These are phyloP conservation scores for Psilocybe subaeruginosa DNA, from an alignment of 768 basidiomycete species.

Conservation along the genomic window DNA sequence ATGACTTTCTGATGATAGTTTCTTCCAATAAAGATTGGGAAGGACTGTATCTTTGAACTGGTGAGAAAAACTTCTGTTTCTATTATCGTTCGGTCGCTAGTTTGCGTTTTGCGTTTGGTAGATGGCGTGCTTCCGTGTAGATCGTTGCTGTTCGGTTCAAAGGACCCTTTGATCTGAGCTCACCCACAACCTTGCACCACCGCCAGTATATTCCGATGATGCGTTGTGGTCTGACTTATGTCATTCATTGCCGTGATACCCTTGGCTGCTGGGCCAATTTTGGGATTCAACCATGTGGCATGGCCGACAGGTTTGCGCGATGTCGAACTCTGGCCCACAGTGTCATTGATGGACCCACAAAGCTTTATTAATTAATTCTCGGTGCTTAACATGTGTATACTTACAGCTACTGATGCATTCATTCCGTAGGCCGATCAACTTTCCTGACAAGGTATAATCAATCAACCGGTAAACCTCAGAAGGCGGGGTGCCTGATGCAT, in stretches of 20 bases:
- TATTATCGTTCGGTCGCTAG: not conserved
- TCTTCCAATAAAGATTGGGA: constrained; percentile 42
- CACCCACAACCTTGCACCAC: no score
- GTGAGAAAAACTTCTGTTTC: constrained; percentile 35
- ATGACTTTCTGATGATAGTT: not conserved
- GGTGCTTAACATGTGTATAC: no score
- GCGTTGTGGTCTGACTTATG: no score
- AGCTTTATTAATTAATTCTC: not conserved
- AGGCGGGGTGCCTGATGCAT: no score
- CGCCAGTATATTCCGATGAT: no score
- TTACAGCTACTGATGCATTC: not conserved
- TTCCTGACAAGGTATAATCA: constrained; percentile 56
- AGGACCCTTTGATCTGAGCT: not conserved
- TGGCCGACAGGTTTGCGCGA: not conserved
- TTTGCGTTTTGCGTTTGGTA: not conserved
- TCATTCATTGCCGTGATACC: not conserved
- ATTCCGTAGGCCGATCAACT: constrained; percentile 61
- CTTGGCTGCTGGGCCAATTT: not conserved
- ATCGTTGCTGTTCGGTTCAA: not conserved
- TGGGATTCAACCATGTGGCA: no score
- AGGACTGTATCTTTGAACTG: constrained; percentile 64
- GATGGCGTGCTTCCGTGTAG: not conserved
- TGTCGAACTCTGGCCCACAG: not conserved
- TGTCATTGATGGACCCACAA: not conserved
- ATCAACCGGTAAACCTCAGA: no score